Percentiles rank a stretch among this genome's conserved stretches.
phyloP scores from a whole-genome alignment of 169 alveolate species.

The Eimeria falciformis region DNA sequence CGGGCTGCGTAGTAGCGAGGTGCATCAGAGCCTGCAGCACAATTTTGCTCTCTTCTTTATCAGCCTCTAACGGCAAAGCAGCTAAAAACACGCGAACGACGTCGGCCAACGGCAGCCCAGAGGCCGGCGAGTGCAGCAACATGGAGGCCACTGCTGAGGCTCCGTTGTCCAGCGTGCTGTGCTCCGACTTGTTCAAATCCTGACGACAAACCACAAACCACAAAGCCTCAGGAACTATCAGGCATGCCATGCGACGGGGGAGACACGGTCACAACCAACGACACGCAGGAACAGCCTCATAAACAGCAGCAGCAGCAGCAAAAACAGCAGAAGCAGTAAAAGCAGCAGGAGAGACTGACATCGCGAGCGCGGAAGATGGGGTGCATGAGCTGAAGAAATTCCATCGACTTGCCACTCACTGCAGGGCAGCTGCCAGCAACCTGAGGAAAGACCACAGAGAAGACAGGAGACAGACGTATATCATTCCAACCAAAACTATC shows the following conservation, averaged over 20 bases:
- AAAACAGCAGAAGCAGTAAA: slow-evolving; percentile 36
- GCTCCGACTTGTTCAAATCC: slow-evolving; percentile 70
- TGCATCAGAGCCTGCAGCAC: slow-evolving; percentile 59
- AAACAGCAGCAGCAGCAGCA: slow-evolving; percentile 16
- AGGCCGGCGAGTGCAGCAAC: slow-evolving; percentile 38
- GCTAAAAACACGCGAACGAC: slow-evolving; percentile 28
- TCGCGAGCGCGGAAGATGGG: slow-evolving; percentile 66
- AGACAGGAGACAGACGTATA: not conserved
- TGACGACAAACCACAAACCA: not conserved
- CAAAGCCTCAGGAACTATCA: slow-evolving; percentile 15
- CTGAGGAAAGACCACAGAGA: not conserved
- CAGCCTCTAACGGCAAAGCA: slow-evolving; percentile 49
- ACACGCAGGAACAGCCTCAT: not conserved
- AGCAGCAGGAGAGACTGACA: slow-evolving; percentile 64
- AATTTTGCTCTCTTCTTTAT: slow-evolving; percentile 46
- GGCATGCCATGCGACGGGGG: not conserved
- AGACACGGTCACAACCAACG: not conserved
- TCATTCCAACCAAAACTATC: not conserved
- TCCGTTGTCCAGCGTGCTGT: slow-evolving; percentile 66
- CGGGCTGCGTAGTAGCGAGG: slow-evolving; percentile 66
- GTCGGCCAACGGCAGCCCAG: slow-evolving; percentile 62
- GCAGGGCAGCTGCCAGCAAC: slow-evolving; percentile 54
- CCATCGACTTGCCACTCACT: slow-evolving; percentile 31
- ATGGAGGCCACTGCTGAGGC: slow-evolving; percentile 67
- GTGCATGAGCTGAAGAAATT: slow-evolving; percentile 40